A percentile compares a stretch with the other conserved stretches of the same genome.
phyloP scores from a whole-genome alignment of 108 stramenopile species.

The Ochromonas danica region DNA sequence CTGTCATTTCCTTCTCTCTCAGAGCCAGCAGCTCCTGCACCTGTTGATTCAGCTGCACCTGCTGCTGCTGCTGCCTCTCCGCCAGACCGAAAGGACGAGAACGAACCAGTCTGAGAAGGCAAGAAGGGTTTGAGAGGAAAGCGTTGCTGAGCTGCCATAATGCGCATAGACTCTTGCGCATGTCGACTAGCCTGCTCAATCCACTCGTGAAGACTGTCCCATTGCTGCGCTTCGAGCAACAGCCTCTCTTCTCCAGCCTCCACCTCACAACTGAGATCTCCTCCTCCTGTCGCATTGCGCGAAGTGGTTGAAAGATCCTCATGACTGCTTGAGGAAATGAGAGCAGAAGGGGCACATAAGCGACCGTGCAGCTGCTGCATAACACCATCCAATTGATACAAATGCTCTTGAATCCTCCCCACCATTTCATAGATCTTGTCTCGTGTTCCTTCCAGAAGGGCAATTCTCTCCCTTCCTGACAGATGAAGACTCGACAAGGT shows the following conservation, averaged over 20 bases:
- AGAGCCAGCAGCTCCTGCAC: too few species aligned
- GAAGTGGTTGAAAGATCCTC: not conserved
- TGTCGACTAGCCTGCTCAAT: too few species aligned
- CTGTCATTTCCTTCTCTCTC: too few species aligned
- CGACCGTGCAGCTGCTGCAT: too few species aligned
- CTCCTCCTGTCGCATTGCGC: not conserved
- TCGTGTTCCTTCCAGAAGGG: not conserved
- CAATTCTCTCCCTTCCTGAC: not conserved
- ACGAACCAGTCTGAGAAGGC: too few species aligned
- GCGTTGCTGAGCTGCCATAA: too few species aligned
- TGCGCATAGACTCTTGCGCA: too few species aligned
- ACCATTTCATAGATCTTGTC: not conserved
- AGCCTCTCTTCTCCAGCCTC: not conserved
- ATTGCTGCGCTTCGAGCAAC: not conserved
- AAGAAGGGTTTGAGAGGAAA: too few species aligned
- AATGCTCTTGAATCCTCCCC: not conserved
- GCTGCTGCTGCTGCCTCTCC: too few species aligned
- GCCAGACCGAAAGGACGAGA: too few species aligned
- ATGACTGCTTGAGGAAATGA: not conserved
- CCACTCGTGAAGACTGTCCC: not conserved
- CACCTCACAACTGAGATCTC: not conserved
- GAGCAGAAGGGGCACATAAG: not conserved
- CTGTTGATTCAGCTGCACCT: too few species aligned
- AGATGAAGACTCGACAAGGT: not conserved
- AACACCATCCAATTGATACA: not conserved